A percentile compares a stretch with the other conserved stretches of the same genome.
phyloP scores from a whole-genome alignment of 164 flowering plant genomes.

The Protea cynaroides region DNA sequence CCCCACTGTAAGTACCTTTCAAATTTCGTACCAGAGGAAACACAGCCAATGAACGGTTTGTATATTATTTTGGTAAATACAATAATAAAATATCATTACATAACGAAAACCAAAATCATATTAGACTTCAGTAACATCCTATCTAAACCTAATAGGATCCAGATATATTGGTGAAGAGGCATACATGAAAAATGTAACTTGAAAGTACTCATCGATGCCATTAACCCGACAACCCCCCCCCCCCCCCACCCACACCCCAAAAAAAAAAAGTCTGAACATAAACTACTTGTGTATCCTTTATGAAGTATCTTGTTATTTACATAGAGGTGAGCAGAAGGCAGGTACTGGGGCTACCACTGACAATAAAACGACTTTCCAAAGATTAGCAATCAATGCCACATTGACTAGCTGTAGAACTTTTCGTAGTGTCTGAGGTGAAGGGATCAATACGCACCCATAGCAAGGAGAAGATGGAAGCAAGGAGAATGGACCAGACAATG shows the following conservation, averaged over 20 bases:
- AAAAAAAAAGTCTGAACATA: slow-evolving; percentile 6
- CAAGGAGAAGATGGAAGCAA: slow-evolving; percentile 92
- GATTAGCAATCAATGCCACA: slow-evolving; percentile 75
- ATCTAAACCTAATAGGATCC: too few species aligned
- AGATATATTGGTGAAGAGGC: neutral
- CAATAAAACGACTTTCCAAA: neutral
- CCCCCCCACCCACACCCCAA: neutral
- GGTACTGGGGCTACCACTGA: slow-evolving; percentile 11
- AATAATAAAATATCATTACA: too few species aligned
- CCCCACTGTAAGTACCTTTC: too few species aligned
- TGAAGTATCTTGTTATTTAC: slow-evolving; percentile 25
- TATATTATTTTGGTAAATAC: too few species aligned
- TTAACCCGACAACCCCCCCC: neutral
- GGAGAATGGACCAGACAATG: slow-evolving; percentile 92
- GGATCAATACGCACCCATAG: slow-evolving; percentile 96
- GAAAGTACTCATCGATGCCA: too few species aligned
- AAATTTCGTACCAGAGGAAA: too few species aligned
- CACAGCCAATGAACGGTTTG: too few species aligned
- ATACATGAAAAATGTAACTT: neutral
- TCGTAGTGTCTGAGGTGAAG: slow-evolving; percentile 44
- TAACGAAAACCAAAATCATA: too few species aligned
- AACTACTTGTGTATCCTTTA: slow-evolving; percentile 5
- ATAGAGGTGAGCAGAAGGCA: slow-evolving; percentile 13
- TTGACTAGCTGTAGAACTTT: slow-evolving; percentile 42
- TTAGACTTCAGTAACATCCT: too few species aligned